A percentile compares a stretch with the other conserved stretches of the same genome.
Evolutionary conservation across 345 rosid species (phyloP).

Genomic region (Heritiera littoralis): DNA sequence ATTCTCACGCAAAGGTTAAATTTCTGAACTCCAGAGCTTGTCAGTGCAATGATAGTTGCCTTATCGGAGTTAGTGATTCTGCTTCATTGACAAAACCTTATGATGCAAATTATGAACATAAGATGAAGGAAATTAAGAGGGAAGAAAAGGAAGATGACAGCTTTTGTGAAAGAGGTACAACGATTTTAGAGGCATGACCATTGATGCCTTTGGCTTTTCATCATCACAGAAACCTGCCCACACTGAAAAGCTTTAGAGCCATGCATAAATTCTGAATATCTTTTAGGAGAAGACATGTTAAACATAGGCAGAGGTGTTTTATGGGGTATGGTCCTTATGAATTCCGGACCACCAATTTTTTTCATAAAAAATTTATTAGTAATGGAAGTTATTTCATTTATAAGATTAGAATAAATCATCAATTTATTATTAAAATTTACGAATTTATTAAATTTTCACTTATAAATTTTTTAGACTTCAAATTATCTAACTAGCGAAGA

Average conservation of each 20-base stretch:
- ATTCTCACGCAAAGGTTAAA: neutral
- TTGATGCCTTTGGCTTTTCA: conserved; percentile 20
- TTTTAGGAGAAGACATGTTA: neutral
- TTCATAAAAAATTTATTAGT: no score
- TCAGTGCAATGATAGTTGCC: conserved; percentile 10
- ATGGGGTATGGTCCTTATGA: conserved; percentile 5
- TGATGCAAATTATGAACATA: neutral
- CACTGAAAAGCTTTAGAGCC: conserved; percentile 20
- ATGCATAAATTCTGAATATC: neutral
- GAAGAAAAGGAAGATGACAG: conserved; percentile 1
- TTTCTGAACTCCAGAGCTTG: neutral
- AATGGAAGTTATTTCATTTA: no score
- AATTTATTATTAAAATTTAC: no score
- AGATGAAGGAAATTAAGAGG: neutral
- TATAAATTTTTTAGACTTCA: no score
- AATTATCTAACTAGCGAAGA: no score
- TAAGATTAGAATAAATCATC: no score
- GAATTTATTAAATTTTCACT: no score
- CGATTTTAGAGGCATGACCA: conserved; percentile 23
- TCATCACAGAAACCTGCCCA: conserved; percentile 18
- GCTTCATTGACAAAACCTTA: neutral
- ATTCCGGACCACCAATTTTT: conserved; percentile 9
- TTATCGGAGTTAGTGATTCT: conserved; percentile 4
- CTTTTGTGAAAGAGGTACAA: conserved; percentile 29
- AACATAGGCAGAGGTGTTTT: neutral